Base-by-base conservation (phyloP, 306 rosid species). In the Sicyos baderoa region DNA sequence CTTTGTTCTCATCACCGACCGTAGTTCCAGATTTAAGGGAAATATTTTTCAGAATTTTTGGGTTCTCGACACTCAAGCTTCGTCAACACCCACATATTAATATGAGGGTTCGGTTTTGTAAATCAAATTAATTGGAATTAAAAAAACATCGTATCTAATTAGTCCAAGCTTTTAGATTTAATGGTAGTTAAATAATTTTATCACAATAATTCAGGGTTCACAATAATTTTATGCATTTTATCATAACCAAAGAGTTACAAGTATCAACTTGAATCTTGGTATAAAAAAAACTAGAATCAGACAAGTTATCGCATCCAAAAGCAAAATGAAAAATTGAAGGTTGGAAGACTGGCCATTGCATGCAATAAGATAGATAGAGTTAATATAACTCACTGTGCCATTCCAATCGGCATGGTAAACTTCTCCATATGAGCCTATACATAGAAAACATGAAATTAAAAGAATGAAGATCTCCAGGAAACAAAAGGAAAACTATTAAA, bases 371-470 rank as follows among this genome's bases (percentile, higher is more conserved):
- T 57, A 72, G 47, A 57, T 45, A 48, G 76, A 69, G 67, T 69
- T 60, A 29, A 68, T 63, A 79, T 72, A 81, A 85, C 97, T 88
- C 82, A 94, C 99, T 1, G 97, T 90, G 82, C 96, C 99, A 79
- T 94, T 88, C 99, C 91, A 90, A 81, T 94, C 99, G 0, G 99
- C 99, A 52, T 77, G 96, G 77, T 90, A 94, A 47, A 94, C 99
- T 86, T 94, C 99, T 8, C 99, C 99, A 77, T 94, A 94, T 25
- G 99, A 94, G 84, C 99, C 99, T 94, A 76, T 75, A 53, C 25
- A 63, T 61, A 80, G 61, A 78, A 80, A 67, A 64, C 19, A 63
- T 65, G 77, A 68, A 75, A 48, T 68, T 54, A 61, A 72, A 72
- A 70, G 52, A 79, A 54, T 22, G 14, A 14, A 23, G 16, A 47